Evolutionary conservation across 371 early-diverging fungal genomes (phyloP).

Genomic region (Sporodiniella umbellata): DNA sequence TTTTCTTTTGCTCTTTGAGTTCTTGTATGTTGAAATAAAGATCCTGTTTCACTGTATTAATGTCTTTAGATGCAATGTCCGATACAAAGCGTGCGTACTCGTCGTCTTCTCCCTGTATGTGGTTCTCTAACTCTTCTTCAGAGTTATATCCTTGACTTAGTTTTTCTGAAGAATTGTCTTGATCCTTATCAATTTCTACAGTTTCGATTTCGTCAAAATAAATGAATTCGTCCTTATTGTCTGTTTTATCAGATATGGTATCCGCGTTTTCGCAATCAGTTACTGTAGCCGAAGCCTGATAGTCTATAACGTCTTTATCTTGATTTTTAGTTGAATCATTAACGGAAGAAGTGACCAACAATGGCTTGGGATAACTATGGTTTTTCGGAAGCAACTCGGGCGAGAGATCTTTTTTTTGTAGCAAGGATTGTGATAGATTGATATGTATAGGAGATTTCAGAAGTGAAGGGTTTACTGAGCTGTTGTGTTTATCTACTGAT

Average conservation of each 20-base stretch:
- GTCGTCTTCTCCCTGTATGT: slow-evolving; percentile 44
- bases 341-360: too few relatives aligned
- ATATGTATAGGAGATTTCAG: not conserved
- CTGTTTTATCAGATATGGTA: not conserved
- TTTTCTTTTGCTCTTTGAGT: slow-evolving; percentile 51
- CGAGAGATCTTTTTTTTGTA: not conserved
- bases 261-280: too few relatives aligned
- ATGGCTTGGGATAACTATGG: too few relatives aligned
- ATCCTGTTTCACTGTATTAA: slow-evolving; percentile 41
- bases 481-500: not conserved
- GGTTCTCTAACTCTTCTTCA: slow-evolving; percentile 34
- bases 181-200: not conserved
- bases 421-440: not conserved
- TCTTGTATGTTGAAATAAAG: slow-evolving; percentile 58
- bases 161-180: not conserved
- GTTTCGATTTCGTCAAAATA: not conserved
- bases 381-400: too few relatives aligned
- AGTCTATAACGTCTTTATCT: not conserved
- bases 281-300: too few relatives aligned
- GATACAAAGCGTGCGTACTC: slow-evolving; percentile 57
- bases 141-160: slow-evolving; percentile 35
- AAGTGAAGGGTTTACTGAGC: not conserved
- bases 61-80: slow-evolving; percentile 42
- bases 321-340: too few relatives aligned
- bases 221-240: not conserved